A percentile compares a stretch with the other conserved stretches of the same genome.
These are phyloP conservation scores for Trichophyton simii DNA, from an alignment of 2,329 filamentous ascomycete species.

Conservation along the genomic window DNA sequence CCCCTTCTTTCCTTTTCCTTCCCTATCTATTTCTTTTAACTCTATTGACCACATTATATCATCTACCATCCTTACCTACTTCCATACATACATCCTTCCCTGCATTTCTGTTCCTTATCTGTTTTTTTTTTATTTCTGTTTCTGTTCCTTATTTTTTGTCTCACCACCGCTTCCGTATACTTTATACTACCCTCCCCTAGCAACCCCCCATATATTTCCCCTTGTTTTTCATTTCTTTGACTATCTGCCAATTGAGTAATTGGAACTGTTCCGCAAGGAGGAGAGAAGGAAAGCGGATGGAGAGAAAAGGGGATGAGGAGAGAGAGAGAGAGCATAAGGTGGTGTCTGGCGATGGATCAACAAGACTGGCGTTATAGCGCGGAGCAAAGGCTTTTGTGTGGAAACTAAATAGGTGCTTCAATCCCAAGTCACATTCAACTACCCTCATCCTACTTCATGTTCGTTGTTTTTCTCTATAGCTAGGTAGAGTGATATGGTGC, in stretches of 20 bases:
- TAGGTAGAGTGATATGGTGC: not conserved
- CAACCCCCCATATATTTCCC: not conserved
- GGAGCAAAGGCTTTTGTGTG: not conserved
- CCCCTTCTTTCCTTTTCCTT: not conserved
- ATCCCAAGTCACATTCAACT: not conserved
- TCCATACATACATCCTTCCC: not conserved
- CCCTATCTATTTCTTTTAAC: not conserved
- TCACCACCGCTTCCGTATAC: not conserved
- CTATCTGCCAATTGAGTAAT: conserved; percentile 1
- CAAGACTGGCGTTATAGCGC: conserved; percentile 10
- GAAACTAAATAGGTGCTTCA: not conserved
- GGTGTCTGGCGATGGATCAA: conserved; percentile 21
- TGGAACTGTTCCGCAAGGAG: conserved; percentile 3
- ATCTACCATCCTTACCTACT: not conserved
- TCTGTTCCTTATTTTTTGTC: not conserved
- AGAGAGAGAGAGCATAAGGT: not conserved
- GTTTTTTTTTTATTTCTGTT: not conserved
- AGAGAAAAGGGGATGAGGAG: not conserved
- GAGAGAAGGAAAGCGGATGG: conserved; percentile 17
- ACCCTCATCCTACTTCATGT: not conserved
- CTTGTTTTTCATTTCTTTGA: not conserved
- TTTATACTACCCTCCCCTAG: conserved; percentile 2
- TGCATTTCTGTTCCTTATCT: not conserved
- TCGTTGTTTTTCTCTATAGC: not conserved
- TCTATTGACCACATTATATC: not conserved